Evolutionary conservation across 1,284 basidiomycete species (phyloP), one percentile per base, ranked within the genome.

Genomic region (Puccinia triticina): DNA sequence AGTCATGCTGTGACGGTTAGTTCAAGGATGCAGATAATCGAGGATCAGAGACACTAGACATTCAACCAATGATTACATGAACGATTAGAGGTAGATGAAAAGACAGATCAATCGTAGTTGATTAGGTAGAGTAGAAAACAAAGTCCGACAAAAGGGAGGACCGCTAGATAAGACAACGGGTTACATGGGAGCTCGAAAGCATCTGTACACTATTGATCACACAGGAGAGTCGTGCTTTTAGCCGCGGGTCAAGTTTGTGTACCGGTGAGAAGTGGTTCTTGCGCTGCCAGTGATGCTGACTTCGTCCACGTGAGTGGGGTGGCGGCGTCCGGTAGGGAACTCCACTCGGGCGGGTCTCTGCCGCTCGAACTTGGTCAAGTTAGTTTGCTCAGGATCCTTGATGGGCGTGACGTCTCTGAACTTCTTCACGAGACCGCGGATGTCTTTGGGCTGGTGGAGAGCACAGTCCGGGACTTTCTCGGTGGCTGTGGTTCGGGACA

Each of bases 201-300:
- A n/a, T n/a, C n/a, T n/a, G n/a, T n/a, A n/a, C n/a, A 43, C 40
- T 12, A 43, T 43, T 43, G 7, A 4, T 14, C 16, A 50, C 8
- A 10, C 48, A 50, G 11, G 48, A 50, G 16, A 11, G 8, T 50
- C 48, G 2, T 21, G 18, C 40, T 43, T 50, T 59, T 26, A 75
- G 40, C 55, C 73, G n/a, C 53, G 75, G 34, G 75, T 48, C 11
- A 77, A n/a, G 34, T 29, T 77, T 12, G 59, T 57, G 26, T 82
- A 82, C 12, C 79, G 72, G 32, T 82, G 79, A 23, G 79, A 82
- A 21, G 69, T 74, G 66, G 79, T 82, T 26, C 72, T 66, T 50
- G 69, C 79, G 40, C 53, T 82, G 0, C 61, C 46, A 5, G 46
- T 50, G 23, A 64, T 21, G n/a, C 57, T 61, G 2, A 21, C 26